These are phyloP conservation scores for Zanthoxylum bungeanum DNA, from an alignment of 345 rosid genomes.

Conservation along the genomic window DNA sequence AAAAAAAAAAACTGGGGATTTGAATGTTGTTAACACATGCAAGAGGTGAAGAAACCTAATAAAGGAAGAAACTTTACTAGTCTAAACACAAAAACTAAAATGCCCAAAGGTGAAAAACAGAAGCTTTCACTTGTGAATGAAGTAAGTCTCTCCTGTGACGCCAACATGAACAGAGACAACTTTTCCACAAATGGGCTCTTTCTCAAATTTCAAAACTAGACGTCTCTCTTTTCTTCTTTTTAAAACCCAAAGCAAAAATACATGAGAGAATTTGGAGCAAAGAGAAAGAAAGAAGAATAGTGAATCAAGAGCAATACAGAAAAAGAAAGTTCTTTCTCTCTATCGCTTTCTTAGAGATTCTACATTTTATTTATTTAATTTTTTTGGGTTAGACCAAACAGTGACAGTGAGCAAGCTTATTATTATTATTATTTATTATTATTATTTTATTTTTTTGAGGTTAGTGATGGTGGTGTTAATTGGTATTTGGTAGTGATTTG, in stretches of 20 bases:
- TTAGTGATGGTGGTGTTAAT: too few species aligned
- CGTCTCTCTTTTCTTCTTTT: constrained; percentile 7
- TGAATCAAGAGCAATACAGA: not conserved
- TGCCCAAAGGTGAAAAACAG: not conserved
- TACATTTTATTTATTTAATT: constrained; percentile 9
- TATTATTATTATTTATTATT: too few species aligned
- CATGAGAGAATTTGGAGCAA: constrained; percentile 25
- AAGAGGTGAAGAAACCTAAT: not conserved
- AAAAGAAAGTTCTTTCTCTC: constrained; percentile 43
- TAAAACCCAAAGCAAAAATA: constrained; percentile 8
- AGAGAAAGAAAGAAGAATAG: not conserved
- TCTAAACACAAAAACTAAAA: constrained; percentile 9
- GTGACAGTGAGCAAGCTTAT: constrained; percentile 23
- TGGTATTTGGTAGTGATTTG: too few species aligned
- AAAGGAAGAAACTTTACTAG: constrained; percentile 19
- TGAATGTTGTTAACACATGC: not conserved
- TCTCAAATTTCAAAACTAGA: constrained; percentile 21
- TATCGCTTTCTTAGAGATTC: constrained; percentile 24
- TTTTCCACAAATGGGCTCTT: constrained; percentile 17
- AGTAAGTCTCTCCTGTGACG: constrained; percentile 27
- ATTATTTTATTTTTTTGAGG: too few species aligned
- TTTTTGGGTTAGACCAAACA: constrained; percentile 16
- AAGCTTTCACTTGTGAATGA: constrained; percentile 34
- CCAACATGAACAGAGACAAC: constrained; percentile 19
- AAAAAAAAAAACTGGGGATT: not conserved